Base-by-base conservation (phyloP, 1,284 basidiomycete species). In the Trametes hirsuta region DNA sequence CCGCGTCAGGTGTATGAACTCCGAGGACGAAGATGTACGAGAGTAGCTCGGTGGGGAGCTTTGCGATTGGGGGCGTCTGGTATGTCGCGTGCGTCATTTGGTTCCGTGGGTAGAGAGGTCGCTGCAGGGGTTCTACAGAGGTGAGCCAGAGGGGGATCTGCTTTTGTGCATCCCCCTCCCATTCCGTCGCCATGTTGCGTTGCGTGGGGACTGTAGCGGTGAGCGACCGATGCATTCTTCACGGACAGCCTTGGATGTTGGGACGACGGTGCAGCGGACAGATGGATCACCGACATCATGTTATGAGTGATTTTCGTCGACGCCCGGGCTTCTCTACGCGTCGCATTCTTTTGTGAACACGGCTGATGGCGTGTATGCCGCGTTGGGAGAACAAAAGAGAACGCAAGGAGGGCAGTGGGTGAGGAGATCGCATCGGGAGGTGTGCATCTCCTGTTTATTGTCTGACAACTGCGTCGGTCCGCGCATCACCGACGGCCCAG, bases 11-110 rank as follows among this genome's bases (percentile, higher is more conserved):
- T 15, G 64, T 63, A 40, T 79, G 76, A 1, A 75, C 74, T 18
- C 72, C 76, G 34, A 83, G 72, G 12, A 64, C 61, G 66, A 84
- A 83, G 57, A 85, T 80, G 56, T 81, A 77, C 0, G 82, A 79
- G 22, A 84, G 72, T 11, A 84, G 73, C 67, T 85, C 83, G 24
- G 79, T 75, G 3, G 83, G 83, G 18, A 84, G 76, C 15, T 51
- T 49, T n/a, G 51, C 36, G 47, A 67, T 62, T 3, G 62, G 8
- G 30, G 30, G 66, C 24, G 61, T 39, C 39, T 41, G 50, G 30
- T 46, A 55, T 18, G 40, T n/a, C 46, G 42, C 47, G 8, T 46
- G 46, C 24, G 55, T 58, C 59, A 57, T 53, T 45, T 18, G 37
- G 24, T 15, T 41, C 39, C 30, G 41, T 15, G 14, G 47, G 12